Conservation (phyloP, 805 yeast species). For the Barnettozyma salicaria region DNA sequence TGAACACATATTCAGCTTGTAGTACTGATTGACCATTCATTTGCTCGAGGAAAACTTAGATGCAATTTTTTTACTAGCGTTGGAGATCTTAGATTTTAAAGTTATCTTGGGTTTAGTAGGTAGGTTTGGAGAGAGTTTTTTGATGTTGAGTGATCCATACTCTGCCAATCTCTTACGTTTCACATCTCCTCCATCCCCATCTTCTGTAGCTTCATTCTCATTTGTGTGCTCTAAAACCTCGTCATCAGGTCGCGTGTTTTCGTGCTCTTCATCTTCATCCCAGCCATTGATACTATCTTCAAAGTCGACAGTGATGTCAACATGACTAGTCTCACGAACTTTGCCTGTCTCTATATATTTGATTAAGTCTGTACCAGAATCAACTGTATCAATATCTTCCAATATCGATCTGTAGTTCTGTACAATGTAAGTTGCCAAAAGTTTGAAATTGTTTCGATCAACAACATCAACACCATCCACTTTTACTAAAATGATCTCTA, state of each 20-base stretch:
- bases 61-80: constrained; percentile 26
- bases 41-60: constrained; percentile 17
- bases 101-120: constrained; percentile 10
- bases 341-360: constrained; percentile 17
- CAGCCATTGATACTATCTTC: constrained; percentile 7
- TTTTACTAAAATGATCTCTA: constrained; percentile 38
- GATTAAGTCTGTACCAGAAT: constrained; percentile 22
- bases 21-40: not conserved
- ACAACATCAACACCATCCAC: constrained; percentile 13
- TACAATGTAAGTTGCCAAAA: constrained; percentile 23
- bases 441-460: constrained; percentile 20
- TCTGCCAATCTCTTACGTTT: too few species aligned
- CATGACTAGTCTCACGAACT: constrained; percentile 32
- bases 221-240: constrained; percentile 4
- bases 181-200: not conserved
- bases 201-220: not conserved
- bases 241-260: constrained; percentile 2
- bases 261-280: constrained; percentile 17
- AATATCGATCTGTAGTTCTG: constrained; percentile 25
- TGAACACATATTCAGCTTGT: not conserved
- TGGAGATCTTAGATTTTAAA: constrained; percentile 20
- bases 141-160: too few species aligned
- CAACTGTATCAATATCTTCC: constrained; percentile 15
- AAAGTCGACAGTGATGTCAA: constrained; percentile 17
- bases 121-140: too few species aligned